Base-by-base conservation (phyloP, 441 rosid species). In the Macaranga tanarius region DNA sequence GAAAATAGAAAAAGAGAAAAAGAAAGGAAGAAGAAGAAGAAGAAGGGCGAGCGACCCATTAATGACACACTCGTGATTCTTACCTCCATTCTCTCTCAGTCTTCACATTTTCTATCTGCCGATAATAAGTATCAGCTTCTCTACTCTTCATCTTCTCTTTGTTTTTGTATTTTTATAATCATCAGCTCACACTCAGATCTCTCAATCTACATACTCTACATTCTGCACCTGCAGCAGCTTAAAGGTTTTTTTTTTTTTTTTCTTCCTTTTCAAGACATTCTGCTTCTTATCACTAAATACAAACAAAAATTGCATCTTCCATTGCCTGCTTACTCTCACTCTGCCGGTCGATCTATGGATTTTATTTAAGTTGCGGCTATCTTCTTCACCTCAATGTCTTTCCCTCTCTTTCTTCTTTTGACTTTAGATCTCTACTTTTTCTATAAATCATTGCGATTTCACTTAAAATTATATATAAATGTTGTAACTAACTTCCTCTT, bases 41-140 rank as follows among this genome's bases (percentile, higher is more conserved):
- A 34, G 38, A 3, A 34, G 38, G 4, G 7, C n/a, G 3, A 51
- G 57, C 15, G 19, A 28, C 20, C 66, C 73, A 75, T 75, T 75
- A 51, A 75, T 68, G 54, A 17, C 50, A 52, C 26, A 67, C 73
- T 69, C 73, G 77, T 75, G 77, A 68, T 57, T 54, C 63, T 68
- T 28, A n/a, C 69, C 58, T 1, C 1, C 61, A 17, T 19, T 17
- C 52, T 12, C n/a, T 52, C 54, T 57, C 63, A 45, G 42, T 45
- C 50, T 44, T 23, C 58, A 19, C 71, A 52, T 28, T 70, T 38
- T 9, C 55, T 34, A 40, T 17, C 13, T 42, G 47, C 20, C 60
- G 23, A 63, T 20, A 44, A 25, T 42, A 6, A 26, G 38, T 34
- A 34, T 4, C 38, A 28, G 65, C 42, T 13, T 20, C 19, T 2